Evolutionary conservation across 257 asterid genomes (phyloP).

Genomic region (Avicennia marina): DNA sequence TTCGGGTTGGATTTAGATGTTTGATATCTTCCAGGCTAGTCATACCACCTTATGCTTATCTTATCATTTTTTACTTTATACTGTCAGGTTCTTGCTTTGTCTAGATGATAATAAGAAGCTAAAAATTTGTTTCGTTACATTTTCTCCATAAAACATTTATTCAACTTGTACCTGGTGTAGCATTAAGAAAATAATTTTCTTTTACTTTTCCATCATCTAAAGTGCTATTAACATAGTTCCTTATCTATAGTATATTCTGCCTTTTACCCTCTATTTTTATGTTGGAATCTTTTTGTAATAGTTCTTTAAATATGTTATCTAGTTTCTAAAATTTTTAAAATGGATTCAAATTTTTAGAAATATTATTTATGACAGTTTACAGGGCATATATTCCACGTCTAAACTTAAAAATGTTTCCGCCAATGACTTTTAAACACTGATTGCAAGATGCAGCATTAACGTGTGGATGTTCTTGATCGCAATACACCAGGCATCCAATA

Average conservation of each 20-base stretch:
- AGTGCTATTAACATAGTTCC: not conserved
- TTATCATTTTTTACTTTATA: not conserved
- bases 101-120: not conserved
- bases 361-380: too few relatives aligned
- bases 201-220: too few relatives aligned
- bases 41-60: not conserved
- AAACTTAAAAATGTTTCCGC: too few relatives aligned
- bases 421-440: too few relatives aligned
- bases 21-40: too few relatives aligned
- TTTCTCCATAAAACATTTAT: not conserved
- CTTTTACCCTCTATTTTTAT: not conserved
- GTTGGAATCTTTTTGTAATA: not conserved
- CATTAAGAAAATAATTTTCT: not conserved
- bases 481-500: not conserved
- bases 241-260: not conserved
- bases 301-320: not conserved
- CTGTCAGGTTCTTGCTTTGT: not conserved
- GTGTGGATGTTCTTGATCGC: not conserved
- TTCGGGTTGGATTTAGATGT: too few relatives aligned
- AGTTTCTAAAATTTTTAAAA: too few relatives aligned
- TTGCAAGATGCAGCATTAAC: not conserved
- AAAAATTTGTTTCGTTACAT: not conserved
- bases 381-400: too few relatives aligned
- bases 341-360: too few relatives aligned
- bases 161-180: not conserved